Evolutionary conservation across 2,329 filamentous ascomycete genomes (phyloP), one percentile per base, ranked within the genome.

Genomic region (Monosporascus sp.): DNA sequence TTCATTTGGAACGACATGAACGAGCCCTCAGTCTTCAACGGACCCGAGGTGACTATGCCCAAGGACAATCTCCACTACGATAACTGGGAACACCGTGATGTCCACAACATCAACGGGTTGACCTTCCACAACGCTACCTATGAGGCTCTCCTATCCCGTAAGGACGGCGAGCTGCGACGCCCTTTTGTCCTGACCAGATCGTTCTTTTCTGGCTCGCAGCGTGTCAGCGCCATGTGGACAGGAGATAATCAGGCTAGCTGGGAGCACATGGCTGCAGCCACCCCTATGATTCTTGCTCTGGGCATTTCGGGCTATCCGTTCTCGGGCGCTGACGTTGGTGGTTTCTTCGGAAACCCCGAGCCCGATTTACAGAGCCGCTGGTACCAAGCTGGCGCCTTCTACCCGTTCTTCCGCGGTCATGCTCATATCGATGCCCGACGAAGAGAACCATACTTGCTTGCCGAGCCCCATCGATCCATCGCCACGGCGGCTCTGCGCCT

Each of bases 1-100:
- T 97, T 91, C 72, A 84, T 99, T 64, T 99, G 94, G 94, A 99
- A 99, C 70, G 94, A 99, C 70, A 99, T 99, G 94, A 97, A 97
- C 68, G 94, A 99, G 74, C 94, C 94, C 0, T 97, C 94, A 0
- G 94, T 99, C 2, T 99, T 99, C 78, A 97, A 97, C 69, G 94
- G 94, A 0, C 94, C 94, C 0, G 94, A 99, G 72, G 96, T 91
- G 3, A 97, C 93, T 5, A 97, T 97, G 92, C 94, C 94, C 57
- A 97, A 97, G 73, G 94, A 99, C 76, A 99, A 99, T 68, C 73
- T 99, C 31, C 94, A 99, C 69, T 76, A 88, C 65, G 92, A 84
- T 50, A 84, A 88, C 66, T 99, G 94, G 94, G 94, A 99, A 71
- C 94, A 99, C 69, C 89, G 94, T 58, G 94, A 99, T 68, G 76